phyloP scores from a whole-genome alignment of 106 monocot genomes.

The Phalaenopsis equestris region DNA sequence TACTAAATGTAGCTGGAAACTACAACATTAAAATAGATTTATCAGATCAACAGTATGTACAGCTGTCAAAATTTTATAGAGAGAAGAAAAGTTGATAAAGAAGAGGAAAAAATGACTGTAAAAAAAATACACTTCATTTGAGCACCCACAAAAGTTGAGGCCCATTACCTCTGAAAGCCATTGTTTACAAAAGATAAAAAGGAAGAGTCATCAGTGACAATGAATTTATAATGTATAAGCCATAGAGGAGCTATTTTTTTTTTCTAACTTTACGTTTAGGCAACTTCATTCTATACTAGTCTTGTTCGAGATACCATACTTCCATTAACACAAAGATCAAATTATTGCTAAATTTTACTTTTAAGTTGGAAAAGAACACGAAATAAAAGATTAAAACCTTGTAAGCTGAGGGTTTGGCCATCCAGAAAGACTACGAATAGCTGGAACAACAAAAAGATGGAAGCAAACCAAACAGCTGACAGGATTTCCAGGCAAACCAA shows the following conservation, averaged over 20 bases:
- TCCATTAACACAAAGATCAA: background rate
- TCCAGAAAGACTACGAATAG: conserved; percentile 74
- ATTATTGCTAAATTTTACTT: background rate
- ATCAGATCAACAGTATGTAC: background rate
- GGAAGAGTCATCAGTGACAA: background rate
- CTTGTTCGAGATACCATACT: background rate
- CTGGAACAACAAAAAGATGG: conserved; percentile 82
- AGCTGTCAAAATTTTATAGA: background rate
- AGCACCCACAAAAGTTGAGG: background rate
- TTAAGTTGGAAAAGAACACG: background rate
- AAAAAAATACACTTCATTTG: background rate
- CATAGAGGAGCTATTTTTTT: background rate
- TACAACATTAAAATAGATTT: background rate
- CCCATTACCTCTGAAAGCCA: background rate
- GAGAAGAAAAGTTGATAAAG: background rate
- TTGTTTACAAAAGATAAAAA: background rate
- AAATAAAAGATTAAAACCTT: conserved; percentile 33
- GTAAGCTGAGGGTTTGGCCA: conserved; percentile 66
- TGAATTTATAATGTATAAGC: background rate
- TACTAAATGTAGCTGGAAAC: background rate
- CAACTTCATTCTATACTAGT: background rate
- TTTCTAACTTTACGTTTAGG: background rate
- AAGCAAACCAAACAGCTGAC: conserved; percentile 95
- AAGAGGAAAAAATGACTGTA: background rate
- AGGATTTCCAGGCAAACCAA: conserved; percentile 99